A percentile compares a stretch with the other conserved stretches of the same genome.
phyloP scores from a whole-genome alignment of 1,284 basidiomycete genomes.

The Leccinum fuscescens region DNA sequence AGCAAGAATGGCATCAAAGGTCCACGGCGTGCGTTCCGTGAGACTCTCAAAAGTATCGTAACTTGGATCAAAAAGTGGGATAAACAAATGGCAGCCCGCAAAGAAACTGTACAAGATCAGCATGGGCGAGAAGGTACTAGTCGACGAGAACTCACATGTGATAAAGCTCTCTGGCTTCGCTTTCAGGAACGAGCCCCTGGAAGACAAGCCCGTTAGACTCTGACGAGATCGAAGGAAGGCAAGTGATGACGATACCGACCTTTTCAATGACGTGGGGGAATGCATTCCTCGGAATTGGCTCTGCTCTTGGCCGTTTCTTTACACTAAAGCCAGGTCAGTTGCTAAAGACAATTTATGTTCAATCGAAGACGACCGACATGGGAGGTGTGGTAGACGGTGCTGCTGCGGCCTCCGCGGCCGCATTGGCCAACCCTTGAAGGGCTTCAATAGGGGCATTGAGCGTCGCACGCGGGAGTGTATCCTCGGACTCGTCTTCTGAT shows the following conservation, averaged over 20 bases:
- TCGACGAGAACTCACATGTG: conserved; percentile 58
- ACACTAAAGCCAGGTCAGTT: conserved; percentile 45
- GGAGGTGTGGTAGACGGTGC: conserved; percentile 47
- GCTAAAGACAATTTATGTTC: conserved; percentile 12
- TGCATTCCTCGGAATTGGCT: conserved; percentile 81
- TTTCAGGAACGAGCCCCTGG: conserved; percentile 74
- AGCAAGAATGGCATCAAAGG: conserved; percentile 87
- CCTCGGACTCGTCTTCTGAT: conserved; percentile 86
- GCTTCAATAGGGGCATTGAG: conserved; percentile 92
- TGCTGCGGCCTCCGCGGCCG: conserved; percentile 88
- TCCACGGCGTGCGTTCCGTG: conserved; percentile 89
- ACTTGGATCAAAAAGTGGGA: conserved; percentile 85
- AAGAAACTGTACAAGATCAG: conserved; percentile 71
- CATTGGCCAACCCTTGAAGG: conserved; percentile 87
- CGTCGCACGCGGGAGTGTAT: conserved; percentile 75
- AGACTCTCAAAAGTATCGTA: conserved; percentile 91
- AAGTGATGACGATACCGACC: conserved; percentile 36
- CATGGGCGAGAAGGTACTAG: conserved; percentile 3
- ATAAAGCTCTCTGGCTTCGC: conserved; percentile 77
- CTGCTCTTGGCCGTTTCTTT: conserved; percentile 84
- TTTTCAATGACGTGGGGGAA: conserved; percentile 85
- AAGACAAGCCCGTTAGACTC: conserved; percentile 1
- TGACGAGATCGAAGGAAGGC: conserved; percentile 2
- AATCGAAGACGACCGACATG: conserved; percentile 27
- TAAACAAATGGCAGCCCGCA: conserved; percentile 92